Conservation (phyloP, 768 basidiomycete genomes). For the Hygrophorus pudorinus region DNA sequence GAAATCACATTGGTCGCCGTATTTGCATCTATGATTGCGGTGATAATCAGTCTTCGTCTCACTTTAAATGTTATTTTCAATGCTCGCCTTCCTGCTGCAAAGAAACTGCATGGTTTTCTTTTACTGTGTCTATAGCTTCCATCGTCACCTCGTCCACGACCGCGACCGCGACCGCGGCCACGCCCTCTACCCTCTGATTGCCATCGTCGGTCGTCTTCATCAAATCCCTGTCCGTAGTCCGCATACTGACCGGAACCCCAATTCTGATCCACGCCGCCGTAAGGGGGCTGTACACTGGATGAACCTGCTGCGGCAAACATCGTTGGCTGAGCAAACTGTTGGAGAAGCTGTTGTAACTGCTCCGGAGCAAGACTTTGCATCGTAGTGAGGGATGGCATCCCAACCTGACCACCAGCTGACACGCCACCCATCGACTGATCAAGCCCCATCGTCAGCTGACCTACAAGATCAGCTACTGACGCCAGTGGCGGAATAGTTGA, state of each 20-base stretch:
- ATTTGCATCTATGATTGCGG: constrained; percentile 71
- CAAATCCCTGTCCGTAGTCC: constrained; percentile 44
- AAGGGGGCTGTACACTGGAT: constrained; percentile 13
- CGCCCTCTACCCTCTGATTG: constrained; percentile 35
- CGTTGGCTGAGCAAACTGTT: constrained; percentile 22
- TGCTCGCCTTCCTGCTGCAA: constrained; percentile 89
- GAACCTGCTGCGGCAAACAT: constrained; percentile 17
- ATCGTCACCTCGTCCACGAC: constrained; percentile 39
- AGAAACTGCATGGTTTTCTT: constrained; percentile 87
- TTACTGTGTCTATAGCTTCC: constrained; percentile 69
- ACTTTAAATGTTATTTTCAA: constrained; percentile 31
- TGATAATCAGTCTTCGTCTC: constrained; percentile 31
- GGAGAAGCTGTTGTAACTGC: constrained; percentile 54
- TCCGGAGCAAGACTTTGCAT: constrained; percentile 42
- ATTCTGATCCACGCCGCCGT: constrained; percentile 27
- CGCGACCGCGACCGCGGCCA: constrained; percentile 50
- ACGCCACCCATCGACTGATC: constrained; percentile 27
- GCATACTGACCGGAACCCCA: constrained; percentile 33
- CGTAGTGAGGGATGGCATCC: constrained; percentile 27
- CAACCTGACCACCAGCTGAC: constrained; percentile 20
- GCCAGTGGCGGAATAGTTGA: constrained; percentile 21
- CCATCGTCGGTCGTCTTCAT: constrained; percentile 40
- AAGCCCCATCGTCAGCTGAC: constrained; percentile 44
- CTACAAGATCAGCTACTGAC: constrained; percentile 63
- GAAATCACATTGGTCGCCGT: constrained; percentile 82